Evolutionary conservation across 1,139 yeast genomes (phyloP), one percentile per base, ranked within the genome.

Genomic region (Entelexis sorbosivorans): DNA sequence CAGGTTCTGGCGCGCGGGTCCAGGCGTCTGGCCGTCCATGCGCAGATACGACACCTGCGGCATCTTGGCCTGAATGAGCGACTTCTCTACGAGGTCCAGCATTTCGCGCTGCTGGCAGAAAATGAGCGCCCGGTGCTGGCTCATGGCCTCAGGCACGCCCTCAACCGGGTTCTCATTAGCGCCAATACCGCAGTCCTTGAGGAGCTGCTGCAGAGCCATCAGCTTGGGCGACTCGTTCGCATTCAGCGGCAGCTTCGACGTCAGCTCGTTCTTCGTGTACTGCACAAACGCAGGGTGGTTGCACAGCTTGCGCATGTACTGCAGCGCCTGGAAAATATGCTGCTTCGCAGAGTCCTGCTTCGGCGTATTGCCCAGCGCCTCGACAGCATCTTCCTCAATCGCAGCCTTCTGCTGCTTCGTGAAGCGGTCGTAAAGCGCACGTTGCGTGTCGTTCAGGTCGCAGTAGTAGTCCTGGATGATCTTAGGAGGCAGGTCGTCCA

Each of bases 381-480:
- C 11, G 66, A 44, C 52, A 62, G 64, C 7, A 70, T 73, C 17
- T 66, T 65, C 74, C 54, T 83, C 93, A 54, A 76, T 75, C 57
- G 78, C 79, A 6, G 89, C 91, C 64, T 86, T 85, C 63, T 91
- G 96, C 64, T 85, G 86, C 60, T 76, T 79, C n/a, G 94, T 89
- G 69, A 93, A 91, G 65, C 87, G 95, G 56, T 81, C 84, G 69
- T 93, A 93, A 47, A 93, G 71, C 59, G 80, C 83, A 63, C 82
- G 83, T 66, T 93, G 99, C 55, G 88, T 71, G 56, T 87, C 95
- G 62, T 95, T 86, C 58, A 93, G 73, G 60, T 91, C 97, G 72
- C 98, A 93, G 66, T 91, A 91, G 65, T 93, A 89, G 70, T 93
- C 99, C 67, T 93, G 99, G 60, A 93, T 91, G 60, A 93, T 91